These are phyloP conservation scores for Metschnikowia matae DNA, from an alignment of 805 yeast species.

Conservation along the genomic window DNA sequence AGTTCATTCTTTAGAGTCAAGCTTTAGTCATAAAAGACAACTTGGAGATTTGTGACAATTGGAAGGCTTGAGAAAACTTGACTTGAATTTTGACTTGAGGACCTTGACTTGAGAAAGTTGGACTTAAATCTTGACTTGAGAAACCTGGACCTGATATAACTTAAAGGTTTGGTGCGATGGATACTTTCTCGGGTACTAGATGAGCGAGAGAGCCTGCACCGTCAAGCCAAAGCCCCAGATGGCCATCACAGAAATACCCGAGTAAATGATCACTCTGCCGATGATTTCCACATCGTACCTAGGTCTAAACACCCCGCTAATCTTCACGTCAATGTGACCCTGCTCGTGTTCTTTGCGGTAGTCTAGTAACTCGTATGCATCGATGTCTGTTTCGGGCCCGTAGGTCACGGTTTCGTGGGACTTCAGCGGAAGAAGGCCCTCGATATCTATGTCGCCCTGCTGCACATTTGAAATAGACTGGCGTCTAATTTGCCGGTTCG, in stretches of 20 bases:
- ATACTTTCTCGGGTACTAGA: background rate
- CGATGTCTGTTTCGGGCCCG: conserved; percentile 39
- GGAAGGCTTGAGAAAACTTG: too few species aligned
- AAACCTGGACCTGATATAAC: too few species aligned
- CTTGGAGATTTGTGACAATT: too few species aligned
- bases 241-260: conserved; percentile 68
- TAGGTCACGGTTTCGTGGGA: conserved; percentile 26
- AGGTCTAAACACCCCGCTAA: conserved; percentile 49
- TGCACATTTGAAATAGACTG: conserved; percentile 37
- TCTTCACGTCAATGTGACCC: conserved; percentile 13
- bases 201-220: conserved; percentile 13
- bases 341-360: conserved; percentile 18
- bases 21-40: too few species aligned
- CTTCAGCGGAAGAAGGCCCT: conserved; percentile 24
- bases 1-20: too few species aligned
- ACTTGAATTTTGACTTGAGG: too few species aligned
- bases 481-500: conserved; percentile 34
- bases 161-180: too few species aligned
- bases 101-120: too few species aligned
- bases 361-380: conserved; percentile 38
- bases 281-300: conserved; percentile 73
- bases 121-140: too few species aligned
- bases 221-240: conserved; percentile 38
- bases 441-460: conserved; percentile 10
- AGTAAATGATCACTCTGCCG: conserved; percentile 74